Percentiles rank a stretch among this genome's conserved stretches.
Evolutionary conservation across 257 asterid species (phyloP).

Genomic region (Solanum paucissectum): DNA sequence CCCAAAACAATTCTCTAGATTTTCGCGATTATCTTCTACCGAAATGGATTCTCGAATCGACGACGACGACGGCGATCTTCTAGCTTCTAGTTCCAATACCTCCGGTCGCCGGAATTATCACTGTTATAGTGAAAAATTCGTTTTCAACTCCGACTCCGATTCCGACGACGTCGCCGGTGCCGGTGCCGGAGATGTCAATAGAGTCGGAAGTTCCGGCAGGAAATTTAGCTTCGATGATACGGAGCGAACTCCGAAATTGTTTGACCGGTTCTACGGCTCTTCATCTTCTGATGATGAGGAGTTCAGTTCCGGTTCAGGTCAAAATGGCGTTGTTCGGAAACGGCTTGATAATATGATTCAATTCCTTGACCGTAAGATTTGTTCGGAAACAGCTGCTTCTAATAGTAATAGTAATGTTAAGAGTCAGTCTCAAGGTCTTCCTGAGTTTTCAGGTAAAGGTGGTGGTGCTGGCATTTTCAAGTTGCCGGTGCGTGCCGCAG

Average conservation of each 20-base stretch:
- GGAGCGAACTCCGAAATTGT: conserved; percentile 42
- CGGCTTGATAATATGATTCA: conserved; percentile 88
- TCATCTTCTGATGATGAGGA: conserved; percentile 56
- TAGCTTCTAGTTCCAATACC: conserved; percentile 2
- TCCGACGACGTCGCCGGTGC: conserved; percentile 15
- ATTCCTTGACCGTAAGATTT: conserved; percentile 68
- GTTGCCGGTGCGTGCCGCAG: conserved; percentile 58
- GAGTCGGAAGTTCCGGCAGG: neutral
- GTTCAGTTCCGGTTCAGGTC: conserved; percentile 22
- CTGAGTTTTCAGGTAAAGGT: conserved; percentile 56
- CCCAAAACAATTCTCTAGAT: neutral
- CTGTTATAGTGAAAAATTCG: conserved; percentile 29
- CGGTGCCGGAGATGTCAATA: conserved; percentile 14
- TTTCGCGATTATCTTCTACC: conserved; percentile 15
- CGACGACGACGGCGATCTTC: conserved; percentile 25
- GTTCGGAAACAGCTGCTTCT: conserved; percentile 20
- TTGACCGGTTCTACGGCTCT: conserved; percentile 74
- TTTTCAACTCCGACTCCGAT: conserved; percentile 14
- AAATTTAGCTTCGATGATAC: conserved; percentile 32
- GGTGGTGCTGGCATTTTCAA: conserved; percentile 56
- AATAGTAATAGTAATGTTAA: neutral
- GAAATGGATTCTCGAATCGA: conserved; percentile 50
- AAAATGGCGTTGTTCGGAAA: conserved; percentile 45
- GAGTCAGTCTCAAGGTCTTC: conserved; percentile 31
- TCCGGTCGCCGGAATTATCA: conserved; percentile 16